phyloP scores from a whole-genome alignment of 2,329 filamentous ascomycete species.

The Neobulgaria alba region DNA sequence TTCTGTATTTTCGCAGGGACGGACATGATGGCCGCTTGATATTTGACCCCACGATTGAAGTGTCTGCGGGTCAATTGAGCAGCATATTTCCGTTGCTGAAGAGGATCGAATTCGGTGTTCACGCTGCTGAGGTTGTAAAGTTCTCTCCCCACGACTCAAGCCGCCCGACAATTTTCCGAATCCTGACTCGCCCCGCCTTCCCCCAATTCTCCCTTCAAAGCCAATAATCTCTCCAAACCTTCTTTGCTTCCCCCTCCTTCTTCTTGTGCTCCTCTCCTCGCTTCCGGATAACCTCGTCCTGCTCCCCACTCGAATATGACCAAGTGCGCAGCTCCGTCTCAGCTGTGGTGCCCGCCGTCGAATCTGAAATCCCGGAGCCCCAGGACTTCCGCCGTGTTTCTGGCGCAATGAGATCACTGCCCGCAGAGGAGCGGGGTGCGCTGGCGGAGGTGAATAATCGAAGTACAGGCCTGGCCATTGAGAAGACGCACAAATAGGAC shows the following conservation, averaged over 20 bases:
- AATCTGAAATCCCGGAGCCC: not conserved
- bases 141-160: not conserved
- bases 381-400: not conserved
- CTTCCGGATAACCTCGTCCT: not conserved
- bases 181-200: not conserved
- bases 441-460: too few relatives aligned
- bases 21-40: not conserved
- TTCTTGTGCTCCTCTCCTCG: not conserved
- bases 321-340: not conserved
- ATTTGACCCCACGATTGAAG: not conserved
- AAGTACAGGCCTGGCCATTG: too few relatives aligned
- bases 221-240: not conserved
- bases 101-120: not conserved
- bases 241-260: not conserved
- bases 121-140: not conserved
- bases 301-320: too few relatives aligned
- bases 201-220: not conserved
- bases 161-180: not conserved
- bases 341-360: not conserved
- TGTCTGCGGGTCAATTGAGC: not conserved
- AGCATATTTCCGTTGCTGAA: not conserved
- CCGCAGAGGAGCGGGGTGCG: too few relatives aligned
- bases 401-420: not conserved
- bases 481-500: too few relatives aligned
- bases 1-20: conserved; percentile 25